A percentile compares a stretch with the other conserved stretches of the same genome.
Conservation (phyloP, 176 grass and related monocot species). For the Hsuehochloa calcarea region DNA sequence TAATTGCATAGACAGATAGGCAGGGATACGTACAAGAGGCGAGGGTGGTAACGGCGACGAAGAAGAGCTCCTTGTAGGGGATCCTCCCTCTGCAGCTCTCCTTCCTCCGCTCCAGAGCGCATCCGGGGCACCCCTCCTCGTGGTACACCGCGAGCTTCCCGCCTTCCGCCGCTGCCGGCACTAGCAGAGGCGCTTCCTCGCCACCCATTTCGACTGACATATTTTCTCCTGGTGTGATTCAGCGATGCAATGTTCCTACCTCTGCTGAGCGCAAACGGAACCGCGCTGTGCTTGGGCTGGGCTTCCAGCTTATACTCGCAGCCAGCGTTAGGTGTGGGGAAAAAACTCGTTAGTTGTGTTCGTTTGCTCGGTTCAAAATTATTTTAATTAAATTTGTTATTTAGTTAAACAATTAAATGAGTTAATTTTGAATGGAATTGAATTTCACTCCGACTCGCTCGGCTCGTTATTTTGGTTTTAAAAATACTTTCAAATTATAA, state of each 20-base stretch:
- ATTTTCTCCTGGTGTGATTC: neutral
- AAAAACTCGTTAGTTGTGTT: too few relatives aligned
- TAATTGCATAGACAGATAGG: neutral
- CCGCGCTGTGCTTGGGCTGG: too few relatives aligned
- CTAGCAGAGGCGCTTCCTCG: constrained; percentile 5
- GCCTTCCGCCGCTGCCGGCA: too few relatives aligned
- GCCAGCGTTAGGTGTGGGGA: too few relatives aligned
- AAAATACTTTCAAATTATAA: too few relatives aligned
- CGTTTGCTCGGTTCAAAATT: too few relatives aligned
- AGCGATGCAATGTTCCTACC: neutral
- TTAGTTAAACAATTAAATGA: too few relatives aligned
- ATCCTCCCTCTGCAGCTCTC: constrained; percentile 38
- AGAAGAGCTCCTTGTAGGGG: constrained; percentile 65
- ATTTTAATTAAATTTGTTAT: too few relatives aligned
- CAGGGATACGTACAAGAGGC: constrained; percentile 38
- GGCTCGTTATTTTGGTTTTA: too few relatives aligned
- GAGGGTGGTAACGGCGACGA: constrained; percentile 52
- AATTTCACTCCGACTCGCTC: too few relatives aligned
- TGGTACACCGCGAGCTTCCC: neutral
- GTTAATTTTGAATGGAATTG: too few relatives aligned
- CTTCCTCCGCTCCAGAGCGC: constrained; percentile 43
- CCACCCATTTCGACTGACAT: neutral
- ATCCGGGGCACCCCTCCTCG: constrained; percentile 59
- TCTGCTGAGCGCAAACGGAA: neutral
- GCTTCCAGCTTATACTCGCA: neutral